Percentiles rank a stretch among this genome's conserved stretches.
phyloP scores from a whole-genome alignment of 1,284 basidiomycete genomes.

The Peniophora sp. region DNA sequence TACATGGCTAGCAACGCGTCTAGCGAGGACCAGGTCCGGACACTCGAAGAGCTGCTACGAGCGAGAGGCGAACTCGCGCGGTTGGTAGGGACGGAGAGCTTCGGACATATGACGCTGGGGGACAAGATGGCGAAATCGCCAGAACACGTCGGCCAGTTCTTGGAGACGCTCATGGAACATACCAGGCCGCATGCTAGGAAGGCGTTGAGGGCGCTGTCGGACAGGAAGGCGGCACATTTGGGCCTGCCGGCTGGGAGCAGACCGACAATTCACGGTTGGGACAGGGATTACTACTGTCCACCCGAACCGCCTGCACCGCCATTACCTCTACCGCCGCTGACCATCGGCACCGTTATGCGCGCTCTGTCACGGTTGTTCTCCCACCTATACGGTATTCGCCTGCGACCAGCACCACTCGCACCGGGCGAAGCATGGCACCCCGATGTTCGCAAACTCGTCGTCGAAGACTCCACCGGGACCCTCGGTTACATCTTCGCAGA shows the following conservation, averaged over 20 bases:
- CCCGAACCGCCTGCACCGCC: constrained; percentile 67
- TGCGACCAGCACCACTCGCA: constrained; percentile 59
- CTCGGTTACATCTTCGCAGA: constrained; percentile 96
- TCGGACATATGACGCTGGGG: constrained; percentile 74
- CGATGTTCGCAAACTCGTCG: constrained; percentile 87
- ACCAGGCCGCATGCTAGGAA: constrained; percentile 67
- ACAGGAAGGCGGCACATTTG: constrained; percentile 68
- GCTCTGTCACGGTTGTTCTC: constrained; percentile 81
- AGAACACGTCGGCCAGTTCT: constrained; percentile 80
- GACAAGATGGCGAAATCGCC: constrained; percentile 96
- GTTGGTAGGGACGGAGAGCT: constrained; percentile 78
- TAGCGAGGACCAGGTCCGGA: constrained; percentile 59
- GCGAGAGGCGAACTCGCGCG: constrained; percentile 74
- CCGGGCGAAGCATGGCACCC: constrained; percentile 86
- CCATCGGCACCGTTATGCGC: constrained; percentile 81
- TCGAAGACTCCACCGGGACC: constrained; percentile 76
- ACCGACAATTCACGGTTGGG: constrained; percentile 83
- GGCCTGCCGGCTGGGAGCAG: constrained; percentile 30
- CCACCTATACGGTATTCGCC: constrained; percentile 80
- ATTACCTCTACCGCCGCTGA: constrained; percentile 62
- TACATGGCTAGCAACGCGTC: constrained; percentile 73
- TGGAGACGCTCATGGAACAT: constrained; percentile 70
- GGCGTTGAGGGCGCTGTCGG: constrained; percentile 66
- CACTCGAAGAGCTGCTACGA: constrained; percentile 69
- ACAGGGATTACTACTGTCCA: constrained; percentile 84